Conservation (phyloP, 768 basidiomycete genomes). For the Rhizopogon vinicolor region DNA sequence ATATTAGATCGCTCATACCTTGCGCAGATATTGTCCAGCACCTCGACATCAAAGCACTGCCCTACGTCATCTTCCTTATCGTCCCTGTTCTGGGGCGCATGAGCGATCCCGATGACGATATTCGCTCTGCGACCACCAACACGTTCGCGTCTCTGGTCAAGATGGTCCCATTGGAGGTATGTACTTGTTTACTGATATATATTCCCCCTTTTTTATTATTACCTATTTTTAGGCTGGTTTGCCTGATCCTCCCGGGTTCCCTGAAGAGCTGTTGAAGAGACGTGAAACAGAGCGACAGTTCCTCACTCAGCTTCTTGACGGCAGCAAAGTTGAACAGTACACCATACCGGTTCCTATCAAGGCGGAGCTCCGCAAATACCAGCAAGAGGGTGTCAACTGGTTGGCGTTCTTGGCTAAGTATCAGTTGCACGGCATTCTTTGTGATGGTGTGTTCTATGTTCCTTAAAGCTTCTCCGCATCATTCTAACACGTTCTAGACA, state of each 20-base stretch:
- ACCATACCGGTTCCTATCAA: constrained; percentile 82
- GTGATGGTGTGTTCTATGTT: constrained; percentile 66
- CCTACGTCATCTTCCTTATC: constrained; percentile 95
- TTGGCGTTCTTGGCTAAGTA: constrained; percentile 97
- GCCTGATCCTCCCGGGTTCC: constrained; percentile 94
- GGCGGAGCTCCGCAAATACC: constrained; percentile 93
- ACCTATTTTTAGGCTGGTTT: constrained; percentile 67
- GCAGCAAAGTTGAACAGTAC: constrained; percentile 91
- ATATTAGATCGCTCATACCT: constrained; percentile 9
- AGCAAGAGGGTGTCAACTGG: constrained; percentile 99
- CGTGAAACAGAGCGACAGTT: constrained; percentile 88
- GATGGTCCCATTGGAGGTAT: constrained; percentile 95
- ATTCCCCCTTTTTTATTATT: not conserved
- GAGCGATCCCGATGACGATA: constrained; percentile 91
- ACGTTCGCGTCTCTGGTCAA: constrained; percentile 96
- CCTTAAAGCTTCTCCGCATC: not conserved
- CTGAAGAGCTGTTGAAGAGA: constrained; percentile 79
- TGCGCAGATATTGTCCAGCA: constrained; percentile 80
- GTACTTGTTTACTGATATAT: constrained; percentile 9
- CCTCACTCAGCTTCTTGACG: constrained; percentile 89
- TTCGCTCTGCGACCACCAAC: constrained; percentile 92
- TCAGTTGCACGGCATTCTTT: constrained; percentile 95
- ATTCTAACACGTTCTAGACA: constrained; percentile 53
- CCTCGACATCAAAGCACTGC: constrained; percentile 90
- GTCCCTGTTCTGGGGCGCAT: constrained; percentile 96